phyloP scores from a whole-genome alignment of 78 protist species.

The Speleostelium caveatum region DNA sequence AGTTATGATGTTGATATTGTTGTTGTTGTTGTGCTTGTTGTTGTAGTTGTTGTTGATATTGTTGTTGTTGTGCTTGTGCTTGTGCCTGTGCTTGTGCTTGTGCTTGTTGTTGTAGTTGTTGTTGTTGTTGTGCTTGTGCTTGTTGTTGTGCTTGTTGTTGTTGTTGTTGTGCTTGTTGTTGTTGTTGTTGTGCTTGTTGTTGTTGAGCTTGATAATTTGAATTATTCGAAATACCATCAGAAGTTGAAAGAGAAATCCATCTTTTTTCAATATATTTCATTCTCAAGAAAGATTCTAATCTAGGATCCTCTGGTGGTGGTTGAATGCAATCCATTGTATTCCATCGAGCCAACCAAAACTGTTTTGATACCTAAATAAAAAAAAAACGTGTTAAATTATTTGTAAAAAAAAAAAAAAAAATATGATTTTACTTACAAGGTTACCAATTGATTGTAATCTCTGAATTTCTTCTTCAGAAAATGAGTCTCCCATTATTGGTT shows the following conservation, averaged over 20 bases:
- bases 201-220: too few relatives aligned
- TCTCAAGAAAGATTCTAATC: constrained; percentile 35
- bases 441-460: constrained; percentile 69
- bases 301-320: constrained; percentile 72
- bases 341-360: constrained; percentile 76
- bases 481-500: constrained; percentile 54
- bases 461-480: constrained; percentile 67
- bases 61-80: constrained; percentile 6
- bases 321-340: constrained; percentile 37
- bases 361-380: constrained; percentile 52
- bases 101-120: constrained; percentile 31
- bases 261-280: constrained; percentile 74
- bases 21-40: background rate
- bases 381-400: background rate
- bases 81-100: background rate
- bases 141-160: constrained; percentile 7
- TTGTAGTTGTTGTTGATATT: background rate
- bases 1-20: background rate
- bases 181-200: constrained; percentile 31
- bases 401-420: too few relatives aligned
- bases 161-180: constrained; percentile 8
- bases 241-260: constrained; percentile 37
- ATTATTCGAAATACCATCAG: constrained; percentile 42
- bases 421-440: constrained; percentile 25
- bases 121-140: constrained; percentile 5